A percentile compares a stretch with the other conserved stretches of the same genome.
phyloP scores from a whole-genome alignment of 1,284 basidiomycete genomes.

The Cryptococcus jaspeensis region DNA sequence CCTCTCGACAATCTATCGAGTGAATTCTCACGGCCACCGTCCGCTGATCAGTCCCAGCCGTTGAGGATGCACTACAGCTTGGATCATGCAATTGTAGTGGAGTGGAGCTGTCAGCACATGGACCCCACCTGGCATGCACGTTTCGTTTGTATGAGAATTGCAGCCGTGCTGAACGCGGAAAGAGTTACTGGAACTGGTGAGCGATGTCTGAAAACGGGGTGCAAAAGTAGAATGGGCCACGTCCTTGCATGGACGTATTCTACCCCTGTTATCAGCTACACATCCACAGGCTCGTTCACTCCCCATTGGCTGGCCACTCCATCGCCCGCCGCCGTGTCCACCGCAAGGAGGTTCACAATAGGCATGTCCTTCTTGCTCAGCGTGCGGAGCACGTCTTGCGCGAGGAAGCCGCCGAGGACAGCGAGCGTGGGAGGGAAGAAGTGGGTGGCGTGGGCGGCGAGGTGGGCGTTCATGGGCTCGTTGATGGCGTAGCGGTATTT shows the following conservation, averaged over 20 bases:
- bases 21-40: no score
- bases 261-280: background rate
- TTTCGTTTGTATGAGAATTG: no score
- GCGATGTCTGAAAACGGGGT: background rate
- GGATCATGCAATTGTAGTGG: no score
- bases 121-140: no score
- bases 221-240: background rate
- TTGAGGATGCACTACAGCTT: no score
- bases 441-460: conserved; percentile 69
- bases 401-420: conserved; percentile 88
- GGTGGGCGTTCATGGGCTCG: conserved; percentile 52
- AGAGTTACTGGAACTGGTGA: no score
- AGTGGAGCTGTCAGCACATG: no score
- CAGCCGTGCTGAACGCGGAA: no score
- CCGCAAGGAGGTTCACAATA: conserved; percentile 86
- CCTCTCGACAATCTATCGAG: no score
- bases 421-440: conserved; percentile 89
- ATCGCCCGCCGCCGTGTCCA: conserved; percentile 69
- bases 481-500: conserved; percentile 63
- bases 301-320: conserved; percentile 39
- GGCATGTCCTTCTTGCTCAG: conserved; percentile 86
- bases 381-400: conserved; percentile 90
- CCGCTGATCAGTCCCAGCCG: no score
- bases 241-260: background rate
- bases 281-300: conserved; percentile 33